Percentiles rank a stretch among this genome's conserved stretches.
Evolutionary conservation across 2,329 filamentous ascomycete species (phyloP).

Genomic region (Fusarium metavorans): DNA sequence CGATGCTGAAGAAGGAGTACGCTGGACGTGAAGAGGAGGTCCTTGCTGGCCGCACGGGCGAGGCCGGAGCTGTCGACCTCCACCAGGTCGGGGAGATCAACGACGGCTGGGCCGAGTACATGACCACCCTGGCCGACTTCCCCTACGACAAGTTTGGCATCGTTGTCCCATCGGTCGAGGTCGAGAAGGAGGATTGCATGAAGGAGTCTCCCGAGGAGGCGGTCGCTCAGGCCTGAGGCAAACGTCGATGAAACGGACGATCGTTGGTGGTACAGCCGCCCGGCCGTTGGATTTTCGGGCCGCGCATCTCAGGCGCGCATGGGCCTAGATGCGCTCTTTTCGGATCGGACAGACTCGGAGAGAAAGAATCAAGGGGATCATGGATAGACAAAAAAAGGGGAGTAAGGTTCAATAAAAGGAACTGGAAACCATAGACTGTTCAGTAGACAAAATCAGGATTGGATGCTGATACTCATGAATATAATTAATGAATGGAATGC

Average conservation of each 20-base stretch:
- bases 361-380: not conserved
- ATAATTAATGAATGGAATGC: conserved; percentile 3
- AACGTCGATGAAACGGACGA: conserved; percentile 7
- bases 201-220: conserved; percentile 42
- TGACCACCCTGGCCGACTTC: conserved; percentile 63
- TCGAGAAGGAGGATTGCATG: conserved; percentile 59
- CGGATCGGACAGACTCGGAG: not conserved
- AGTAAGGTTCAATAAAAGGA: not conserved
- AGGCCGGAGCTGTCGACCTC: conserved; percentile 67
- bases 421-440: conserved; percentile 2
- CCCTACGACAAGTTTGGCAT: conserved; percentile 72
- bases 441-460: not conserved
- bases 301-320: conserved; percentile 2
- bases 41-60: conserved; percentile 82
- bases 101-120: conserved; percentile 72
- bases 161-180: conserved; percentile 56
- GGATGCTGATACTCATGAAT: conserved; percentile 1
- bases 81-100: conserved; percentile 68
- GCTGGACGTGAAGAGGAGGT: conserved; percentile 82
- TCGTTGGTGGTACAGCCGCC: conserved; percentile 2
- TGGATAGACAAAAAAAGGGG: conserved; percentile 21
- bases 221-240: conserved; percentile 28
- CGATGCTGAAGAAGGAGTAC: conserved; percentile 81
- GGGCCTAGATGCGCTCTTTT: not conserved
- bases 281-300: not conserved